Conservation (phyloP, 352 stramenopile species). For the Globisporangium cederbergense region DNA sequence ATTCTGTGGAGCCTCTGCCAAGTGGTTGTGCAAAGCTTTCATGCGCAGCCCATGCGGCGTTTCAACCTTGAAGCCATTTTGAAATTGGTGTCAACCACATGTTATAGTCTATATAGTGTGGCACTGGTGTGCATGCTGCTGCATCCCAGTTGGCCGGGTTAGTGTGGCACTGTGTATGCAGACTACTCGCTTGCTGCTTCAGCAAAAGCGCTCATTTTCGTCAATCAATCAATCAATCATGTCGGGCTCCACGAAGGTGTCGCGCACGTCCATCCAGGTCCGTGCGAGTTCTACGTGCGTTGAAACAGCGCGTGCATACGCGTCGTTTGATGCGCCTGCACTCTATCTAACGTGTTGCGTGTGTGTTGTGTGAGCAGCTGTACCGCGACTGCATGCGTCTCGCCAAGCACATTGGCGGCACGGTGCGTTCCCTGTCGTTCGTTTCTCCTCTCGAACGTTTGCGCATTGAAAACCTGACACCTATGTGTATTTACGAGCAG, state of each 20-base stretch:
- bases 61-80: neutral
- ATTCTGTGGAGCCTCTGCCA: slow-evolving; percentile 19
- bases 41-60: neutral
- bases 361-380: slow-evolving; percentile 34
- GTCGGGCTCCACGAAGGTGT: slow-evolving; percentile 60
- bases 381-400: slow-evolving; percentile 84
- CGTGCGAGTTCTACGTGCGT: neutral
- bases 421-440: slow-evolving; percentile 29
- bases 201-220: slow-evolving; percentile 1
- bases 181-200: neutral
- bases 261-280: slow-evolving; percentile 74
- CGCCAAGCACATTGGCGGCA: slow-evolving; percentile 85
- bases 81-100: neutral
- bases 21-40: too few relatives aligned
- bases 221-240: slow-evolving; percentile 20
- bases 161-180: slow-evolving; percentile 4
- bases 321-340: too few relatives aligned
- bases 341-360: neutral
- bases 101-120: too few relatives aligned
- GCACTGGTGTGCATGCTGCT: too few relatives aligned
- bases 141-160: too few relatives aligned
- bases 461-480: neutral
- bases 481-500: slow-evolving; percentile 21
- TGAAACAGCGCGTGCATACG: neutral
- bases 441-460: neutral